Conservation (phyloP, 2,329 filamentous ascomycete genomes). For the Ramularia collo-cygni region DNA sequence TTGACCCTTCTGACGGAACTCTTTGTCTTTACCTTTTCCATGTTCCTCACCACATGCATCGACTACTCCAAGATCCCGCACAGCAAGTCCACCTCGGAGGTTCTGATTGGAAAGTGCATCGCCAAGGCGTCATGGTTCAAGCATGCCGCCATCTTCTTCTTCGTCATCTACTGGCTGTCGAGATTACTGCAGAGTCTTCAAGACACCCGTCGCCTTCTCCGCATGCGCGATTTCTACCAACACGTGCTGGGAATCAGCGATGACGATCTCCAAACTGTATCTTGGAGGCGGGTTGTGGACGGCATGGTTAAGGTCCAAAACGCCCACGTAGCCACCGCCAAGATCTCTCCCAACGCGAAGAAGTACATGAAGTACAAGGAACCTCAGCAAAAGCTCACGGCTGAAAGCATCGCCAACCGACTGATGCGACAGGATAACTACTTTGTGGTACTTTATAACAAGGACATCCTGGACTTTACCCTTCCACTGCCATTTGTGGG, state of each 20-base stretch:
- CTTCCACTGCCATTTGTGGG: constrained; percentile 78
- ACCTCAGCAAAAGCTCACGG: constrained; percentile 75
- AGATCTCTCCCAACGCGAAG: constrained; percentile 51
- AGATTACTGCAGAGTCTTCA: constrained; percentile 68
- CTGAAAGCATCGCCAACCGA: constrained; percentile 93
- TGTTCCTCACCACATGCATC: constrained; percentile 78
- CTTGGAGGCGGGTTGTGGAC: constrained; percentile 85
- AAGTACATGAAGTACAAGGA: constrained; percentile 52
- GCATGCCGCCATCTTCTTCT: constrained; percentile 75
- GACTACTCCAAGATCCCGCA: constrained; percentile 68
- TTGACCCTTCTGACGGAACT: constrained; percentile 72
- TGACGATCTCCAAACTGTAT: constrained; percentile 85
- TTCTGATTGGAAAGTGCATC: constrained; percentile 69
- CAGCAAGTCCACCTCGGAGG: constrained; percentile 54
- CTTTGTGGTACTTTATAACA: constrained; percentile 93
- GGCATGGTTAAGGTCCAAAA: constrained; percentile 79
- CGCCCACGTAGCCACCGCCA: constrained; percentile 76
- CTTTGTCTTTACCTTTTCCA: constrained; percentile 76
- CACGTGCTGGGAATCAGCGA: constrained; percentile 76
- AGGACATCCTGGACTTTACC: constrained; percentile 83
- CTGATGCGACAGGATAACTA: constrained; percentile 97
- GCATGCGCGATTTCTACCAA: constrained; percentile 80
- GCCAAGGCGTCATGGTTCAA: constrained; percentile 64
- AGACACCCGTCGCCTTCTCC: constrained; percentile 64
- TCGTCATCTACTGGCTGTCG: constrained; percentile 78